Evolutionary conservation across 257 asterid species (phyloP), one percentile per base, ranked within the genome.

Genomic region (Orobanche coerulescens): DNA sequence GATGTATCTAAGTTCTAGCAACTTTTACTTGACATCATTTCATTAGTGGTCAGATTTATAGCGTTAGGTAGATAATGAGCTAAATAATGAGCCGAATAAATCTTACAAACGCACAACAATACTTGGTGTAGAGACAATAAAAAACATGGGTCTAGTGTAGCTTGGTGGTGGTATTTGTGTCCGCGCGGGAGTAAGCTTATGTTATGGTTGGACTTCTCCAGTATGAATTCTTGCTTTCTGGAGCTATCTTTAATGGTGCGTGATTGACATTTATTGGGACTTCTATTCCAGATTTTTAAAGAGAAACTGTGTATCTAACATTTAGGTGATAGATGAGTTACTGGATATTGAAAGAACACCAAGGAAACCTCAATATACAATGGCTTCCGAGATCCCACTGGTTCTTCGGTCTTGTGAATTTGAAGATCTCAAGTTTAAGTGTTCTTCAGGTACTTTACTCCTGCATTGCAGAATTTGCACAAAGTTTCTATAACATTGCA

Each of bases 351-450:
- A 81, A 66, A 74, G 64, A 71, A 81, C 86, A 28, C 87, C 91
- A 57, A 90, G 84, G 79, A 92, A 92, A 81, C 97, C 98, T 58
- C 97, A 88, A 71, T 92, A 84, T 69, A 69, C 31, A 62, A 81
- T 92, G 97, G 95, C 98, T 71, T 79, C 91, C 24, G 98, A 84
- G 76, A 71, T 78, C 64, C 98, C 97, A 43, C 73, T 92, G 65
- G 95, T 92, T 75, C 97, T 92, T 80, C 94, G 79, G 67, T 86
- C 94, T 24, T 88, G 98, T 73, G 97, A 88, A 76, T 92, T 92
- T 67, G 89, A 84, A 66, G 91, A 75, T 61, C 87, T 92, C 73
- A 69, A 61, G 58, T 92, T 92, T 75, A 67, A 68, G 71, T 88
- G 95, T 63, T 87, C 95, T 46, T 73, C 94, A 81, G 96, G 98